Evolutionary conservation across 371 early-diverging fungal species (phyloP), one percentile per base, ranked within the genome.

Genomic region (Nematocida parisii): DNA sequence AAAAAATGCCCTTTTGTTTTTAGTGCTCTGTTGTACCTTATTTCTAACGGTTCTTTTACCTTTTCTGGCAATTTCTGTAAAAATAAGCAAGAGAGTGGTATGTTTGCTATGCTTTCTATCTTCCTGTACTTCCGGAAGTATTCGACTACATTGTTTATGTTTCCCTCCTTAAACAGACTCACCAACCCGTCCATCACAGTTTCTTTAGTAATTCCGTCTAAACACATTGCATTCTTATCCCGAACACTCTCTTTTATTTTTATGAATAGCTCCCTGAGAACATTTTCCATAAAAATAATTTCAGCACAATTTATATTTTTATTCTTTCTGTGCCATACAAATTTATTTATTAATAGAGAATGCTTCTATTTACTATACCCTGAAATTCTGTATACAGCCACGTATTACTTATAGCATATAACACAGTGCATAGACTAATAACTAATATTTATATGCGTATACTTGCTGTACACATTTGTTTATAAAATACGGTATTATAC

Each of bases 1-100:
- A 85, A 72, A 27, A 83, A 82, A 72, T 87, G 87, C 9, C 86
- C 86, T 1, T 82, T 27, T n/a, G 66, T 18, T 20, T 44, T 64
- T 33, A 64, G 42, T 13, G 42, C 27, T 9, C 39, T 7, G 11
- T 18, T 7, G 5, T 64, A 64, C 11, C 50, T 58, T 60, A 42
- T 40, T 44, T 33, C 20, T 40, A 27, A 13, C 0, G 64, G 4
- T 11, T 27, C 39, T 55, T 56, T 20, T 6, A 11, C 42, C 15
- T 64, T 20, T 27, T 64, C 58, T 9, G 22, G 33, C n/a, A 47
- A 5, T 24, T 50, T 39, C 20, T 47, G n/a, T 24, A 75, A 45
- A 75, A 66, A 33, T 11, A 66, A 46, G 45, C 55, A 75, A 55
- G 27, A 67, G 20, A 56, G n/a, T 7, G 24, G 40, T 1, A 9